phyloP scores from a whole-genome alignment of 257 asterid genomes.

The Solanum chiquidenum region DNA sequence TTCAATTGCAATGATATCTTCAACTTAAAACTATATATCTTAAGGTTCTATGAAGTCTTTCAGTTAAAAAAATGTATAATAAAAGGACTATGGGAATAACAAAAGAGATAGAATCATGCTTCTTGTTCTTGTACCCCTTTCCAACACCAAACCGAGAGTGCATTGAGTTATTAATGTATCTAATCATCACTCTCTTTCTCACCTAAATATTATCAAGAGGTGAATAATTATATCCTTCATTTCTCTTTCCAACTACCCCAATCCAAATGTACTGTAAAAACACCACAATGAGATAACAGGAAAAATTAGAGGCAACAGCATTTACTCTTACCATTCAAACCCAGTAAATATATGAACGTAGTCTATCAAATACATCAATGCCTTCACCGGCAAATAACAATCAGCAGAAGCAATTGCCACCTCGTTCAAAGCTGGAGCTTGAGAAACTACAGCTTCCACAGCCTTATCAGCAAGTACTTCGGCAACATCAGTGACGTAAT shows the following conservation, averaged over 20 bases:
- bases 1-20: background rate
- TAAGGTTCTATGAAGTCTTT: background rate
- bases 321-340: conserved; percentile 46
- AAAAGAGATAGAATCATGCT: background rate
- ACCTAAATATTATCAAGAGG: background rate
- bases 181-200: background rate
- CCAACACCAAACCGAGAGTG: background rate
- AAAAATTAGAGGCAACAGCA: background rate
- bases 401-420: conserved; percentile 82
- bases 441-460: conserved; percentile 37
- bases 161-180: background rate
- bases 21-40: background rate
- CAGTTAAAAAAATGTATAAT: background rate
- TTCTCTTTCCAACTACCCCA: background rate
- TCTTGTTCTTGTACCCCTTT: background rate
- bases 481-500: conserved; percentile 41
- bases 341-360: conserved; percentile 63
- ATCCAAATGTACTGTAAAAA: background rate
- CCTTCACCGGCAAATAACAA: conserved; percentile 73
- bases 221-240: background rate
- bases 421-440: conserved; percentile 48
- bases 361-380: conserved; percentile 63
- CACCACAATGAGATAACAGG: background rate
- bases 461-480: conserved; percentile 48
- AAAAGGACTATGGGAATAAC: background rate